Base-by-base conservation (phyloP, 2,329 filamentous ascomycete genomes). In the Claviceps paspali region DNA sequence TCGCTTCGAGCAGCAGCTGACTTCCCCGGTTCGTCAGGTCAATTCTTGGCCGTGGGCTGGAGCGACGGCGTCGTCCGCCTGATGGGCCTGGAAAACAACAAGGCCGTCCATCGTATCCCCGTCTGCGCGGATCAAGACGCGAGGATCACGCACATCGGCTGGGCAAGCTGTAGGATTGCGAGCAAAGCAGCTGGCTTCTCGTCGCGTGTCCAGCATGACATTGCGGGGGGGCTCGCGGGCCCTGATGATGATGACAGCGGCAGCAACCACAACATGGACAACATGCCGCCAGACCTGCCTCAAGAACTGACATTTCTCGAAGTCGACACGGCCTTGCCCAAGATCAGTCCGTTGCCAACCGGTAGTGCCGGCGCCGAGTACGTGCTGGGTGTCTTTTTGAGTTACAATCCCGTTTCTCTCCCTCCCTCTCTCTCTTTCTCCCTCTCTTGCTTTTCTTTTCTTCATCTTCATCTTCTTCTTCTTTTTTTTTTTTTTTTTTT, bases 11-110 rank as follows among this genome's bases (percentile, higher is more conserved):
- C n/a, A n/a, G n/a, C n/a, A 22, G 21, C 21, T 22, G 21, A 22
- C 21, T 22, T 8, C 5, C 5, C 21, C 5, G 21, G 21, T 5
- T 22, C 5, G 11, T 6, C 5, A 80, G 78, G 80, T 7, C 79
- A 83, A 43, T 76, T 84, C 29, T 68, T 95, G 38, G 85, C 85
- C 11, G 74, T 91, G 11, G 84, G 77, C 32, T 93, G 84, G 76
- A 84, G 73, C 47, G 84, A 93, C 61, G 82, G 82, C 21, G 72
- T 73, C 6, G 73, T 91, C 15, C 76, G 84, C 40, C 61, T 93
- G 26, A 71, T 88, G 54, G 82, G 81, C 42, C 62, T 85, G 17
- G 85, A 91, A 54, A 87, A 76, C 48, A 82, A 77, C 55, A 93
- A 88, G 58, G 73, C 80, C 10, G 76, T 86, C 15, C 81, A 91